phyloP scores from a whole-genome alignment of 345 rosid species.

The Linum tenue region DNA sequence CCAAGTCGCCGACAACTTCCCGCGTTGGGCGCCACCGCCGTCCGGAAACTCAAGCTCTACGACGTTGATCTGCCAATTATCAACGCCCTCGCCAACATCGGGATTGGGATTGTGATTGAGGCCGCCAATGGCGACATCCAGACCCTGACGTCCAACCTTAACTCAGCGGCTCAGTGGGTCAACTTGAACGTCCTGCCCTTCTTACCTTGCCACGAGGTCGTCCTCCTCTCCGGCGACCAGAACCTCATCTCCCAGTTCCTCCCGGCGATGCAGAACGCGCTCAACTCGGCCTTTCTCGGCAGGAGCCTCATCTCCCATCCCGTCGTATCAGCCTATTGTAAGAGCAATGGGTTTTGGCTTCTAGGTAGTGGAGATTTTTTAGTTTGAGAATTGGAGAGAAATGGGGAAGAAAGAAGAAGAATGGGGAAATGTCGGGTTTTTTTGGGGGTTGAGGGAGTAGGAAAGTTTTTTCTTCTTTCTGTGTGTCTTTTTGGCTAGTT shows the following conservation, averaged over 20 bases:
- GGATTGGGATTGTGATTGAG: conserved; percentile 68
- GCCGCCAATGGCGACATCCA: conserved; percentile 68
- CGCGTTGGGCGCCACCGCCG: conserved; percentile 66
- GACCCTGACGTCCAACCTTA: conserved; percentile 69
- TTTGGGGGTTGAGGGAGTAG: too few relatives aligned
- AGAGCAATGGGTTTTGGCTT: too few relatives aligned
- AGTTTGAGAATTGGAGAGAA: too few relatives aligned
- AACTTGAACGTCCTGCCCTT: conserved; percentile 57
- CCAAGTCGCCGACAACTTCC: conserved; percentile 79
- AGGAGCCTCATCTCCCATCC: conserved; percentile 32
- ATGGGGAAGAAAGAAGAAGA: too few relatives aligned
- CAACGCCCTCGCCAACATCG: conserved; percentile 67
- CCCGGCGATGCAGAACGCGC: conserved; percentile 78
- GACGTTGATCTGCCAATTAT: conserved; percentile 78
- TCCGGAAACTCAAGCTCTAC: conserved; percentile 64
- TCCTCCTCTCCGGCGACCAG: conserved; percentile 32
- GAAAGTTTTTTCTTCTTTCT: too few relatives aligned
- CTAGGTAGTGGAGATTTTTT: too few relatives aligned
- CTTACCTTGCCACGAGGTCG: conserved; percentile 81
- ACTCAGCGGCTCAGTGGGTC: conserved; percentile 70
- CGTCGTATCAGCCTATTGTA: too few relatives aligned
- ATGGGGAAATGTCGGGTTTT: too few relatives aligned
- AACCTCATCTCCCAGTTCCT: conserved; percentile 50
- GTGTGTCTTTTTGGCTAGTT: too few relatives aligned
- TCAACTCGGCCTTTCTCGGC: conserved; percentile 46